These are phyloP conservation scores for Rhododendron williamsianum DNA, from an alignment of 148 eudicot genomes.

Conservation along the genomic window DNA sequence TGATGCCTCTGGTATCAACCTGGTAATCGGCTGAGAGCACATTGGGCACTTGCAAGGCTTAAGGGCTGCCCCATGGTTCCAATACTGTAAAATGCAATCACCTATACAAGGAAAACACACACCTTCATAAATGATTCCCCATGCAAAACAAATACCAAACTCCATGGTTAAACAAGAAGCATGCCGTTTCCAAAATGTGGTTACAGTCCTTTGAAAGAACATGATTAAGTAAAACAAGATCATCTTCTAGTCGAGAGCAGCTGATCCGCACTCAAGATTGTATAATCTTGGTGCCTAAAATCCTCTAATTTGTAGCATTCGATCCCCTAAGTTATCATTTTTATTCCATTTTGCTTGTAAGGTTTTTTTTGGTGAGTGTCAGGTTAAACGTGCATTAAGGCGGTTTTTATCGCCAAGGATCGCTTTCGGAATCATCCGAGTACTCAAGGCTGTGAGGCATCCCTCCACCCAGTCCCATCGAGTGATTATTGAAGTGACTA, in stretches of 20 bases:
- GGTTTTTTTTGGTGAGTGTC: too few species aligned
- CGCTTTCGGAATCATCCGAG: too few species aligned
- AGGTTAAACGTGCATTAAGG: too few species aligned
- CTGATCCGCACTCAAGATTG: too few species aligned
- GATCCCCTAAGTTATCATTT: too few species aligned
- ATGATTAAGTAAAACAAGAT: background rate
- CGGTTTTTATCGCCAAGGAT: too few species aligned
- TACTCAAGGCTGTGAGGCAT: too few species aligned
- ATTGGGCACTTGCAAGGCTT: conserved; percentile 45
- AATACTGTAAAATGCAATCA: conserved; percentile 40
- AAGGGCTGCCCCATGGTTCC: conserved; percentile 38
- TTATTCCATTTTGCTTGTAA: too few species aligned
- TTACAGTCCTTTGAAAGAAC: background rate
- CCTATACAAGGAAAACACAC: conserved; percentile 16
- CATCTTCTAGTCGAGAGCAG: background rate
- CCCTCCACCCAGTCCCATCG: too few species aligned
- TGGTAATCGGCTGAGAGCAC: conserved; percentile 32
- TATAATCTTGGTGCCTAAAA: too few species aligned
- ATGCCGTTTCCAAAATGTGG: background rate
- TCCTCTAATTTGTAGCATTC: too few species aligned
- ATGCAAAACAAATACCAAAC: background rate
- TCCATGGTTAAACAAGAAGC: background rate
- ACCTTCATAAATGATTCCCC: background rate
- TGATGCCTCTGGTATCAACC: conserved; percentile 34
- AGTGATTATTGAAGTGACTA: too few species aligned